Percentiles rank a stretch among this genome's conserved stretches.
phyloP scores from a whole-genome alignment of 768 basidiomycete species.

The Rhizopogon sp. region DNA sequence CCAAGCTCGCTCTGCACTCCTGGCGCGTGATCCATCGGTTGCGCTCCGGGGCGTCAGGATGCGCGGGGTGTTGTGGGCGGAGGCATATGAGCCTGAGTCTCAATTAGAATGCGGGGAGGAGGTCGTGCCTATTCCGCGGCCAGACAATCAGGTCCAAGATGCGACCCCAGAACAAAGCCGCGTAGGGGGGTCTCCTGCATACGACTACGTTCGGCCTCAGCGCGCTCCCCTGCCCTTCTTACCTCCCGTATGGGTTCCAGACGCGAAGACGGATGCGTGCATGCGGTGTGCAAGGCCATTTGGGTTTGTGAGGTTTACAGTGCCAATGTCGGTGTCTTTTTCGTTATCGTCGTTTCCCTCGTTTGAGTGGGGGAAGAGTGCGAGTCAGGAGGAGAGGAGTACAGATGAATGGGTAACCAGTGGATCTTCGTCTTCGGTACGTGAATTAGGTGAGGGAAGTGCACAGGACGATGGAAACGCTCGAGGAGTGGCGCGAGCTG shows the following conservation, averaged over 20 bases:
- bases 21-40: neutral
- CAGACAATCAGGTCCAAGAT: neutral
- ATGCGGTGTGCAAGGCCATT: constrained; percentile 80
- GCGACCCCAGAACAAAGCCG: neutral
- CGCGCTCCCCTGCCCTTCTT: constrained; percentile 53
- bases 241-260: constrained; percentile 91
- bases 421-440: neutral
- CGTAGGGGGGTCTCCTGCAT: neutral
- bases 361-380: neutral
- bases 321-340: neutral
- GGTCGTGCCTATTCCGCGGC: neutral
- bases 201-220: constrained; percentile 9
- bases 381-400: neutral
- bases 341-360: neutral
- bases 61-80: neutral
- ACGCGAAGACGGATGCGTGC: constrained; percentile 75
- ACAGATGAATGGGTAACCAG: neutral
- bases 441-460: constrained; percentile 6
- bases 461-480: neutral
- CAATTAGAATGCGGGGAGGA: neutral
- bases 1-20: neutral
- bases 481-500: constrained; percentile 5
- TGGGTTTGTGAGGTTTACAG: constrained; percentile 35
- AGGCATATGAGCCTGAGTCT: neutral
- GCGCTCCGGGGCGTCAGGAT: neutral